Evolutionary conservation across 495 filamentous ascomycete genomes (phyloP), one percentile per base, ranked within the genome.

Genomic region (Aspergillus homomorphus): DNA sequence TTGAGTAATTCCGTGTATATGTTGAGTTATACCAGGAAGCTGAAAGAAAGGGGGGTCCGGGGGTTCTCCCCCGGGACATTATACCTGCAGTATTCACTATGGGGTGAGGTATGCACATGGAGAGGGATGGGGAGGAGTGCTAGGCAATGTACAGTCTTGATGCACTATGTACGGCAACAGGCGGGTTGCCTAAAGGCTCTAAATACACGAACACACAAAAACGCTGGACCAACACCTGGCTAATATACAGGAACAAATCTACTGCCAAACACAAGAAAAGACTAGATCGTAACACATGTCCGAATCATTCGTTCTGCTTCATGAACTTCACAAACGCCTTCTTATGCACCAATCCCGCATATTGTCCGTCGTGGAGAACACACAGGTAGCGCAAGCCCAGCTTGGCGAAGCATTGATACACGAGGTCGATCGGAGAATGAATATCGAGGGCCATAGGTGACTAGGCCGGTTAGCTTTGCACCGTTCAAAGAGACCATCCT

Each of bases 351-450:
- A 98, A 80, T 54, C 94, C 94, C 1, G 89, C 90, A 73, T 90
- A 98, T 38, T 84, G 81, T 20, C 94, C 94, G 66, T 96, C 84
- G 42, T 77, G 82, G 22, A 96, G 72, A 19, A 96, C 92, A 73
- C 94, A 98, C 45, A 98, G 86, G 71, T 97, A 98, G 56, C 94
- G 80, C 59, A 98, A 69, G 1, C 94, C 94, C 18, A 98, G 76
- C 71, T 98, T 98, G 45, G 90, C 90, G 74, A 98, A 98, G 64
- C 91, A 96, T 68, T 98, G 93, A 62, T 96, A 97, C 42, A 96
- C 94, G 52, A 98, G 69, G 69, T 98, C 93, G 80, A 98, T 94
- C 2, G 94, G 91, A 1, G 88, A 92, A 65, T 88, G 83, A 26
- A 95, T 87, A 67, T 98, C 94, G 22, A 98, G 77, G 7, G 92